phyloP scores from a whole-genome alignment of 768 basidiomycete genomes.

The Serpula lacrymans region DNA sequence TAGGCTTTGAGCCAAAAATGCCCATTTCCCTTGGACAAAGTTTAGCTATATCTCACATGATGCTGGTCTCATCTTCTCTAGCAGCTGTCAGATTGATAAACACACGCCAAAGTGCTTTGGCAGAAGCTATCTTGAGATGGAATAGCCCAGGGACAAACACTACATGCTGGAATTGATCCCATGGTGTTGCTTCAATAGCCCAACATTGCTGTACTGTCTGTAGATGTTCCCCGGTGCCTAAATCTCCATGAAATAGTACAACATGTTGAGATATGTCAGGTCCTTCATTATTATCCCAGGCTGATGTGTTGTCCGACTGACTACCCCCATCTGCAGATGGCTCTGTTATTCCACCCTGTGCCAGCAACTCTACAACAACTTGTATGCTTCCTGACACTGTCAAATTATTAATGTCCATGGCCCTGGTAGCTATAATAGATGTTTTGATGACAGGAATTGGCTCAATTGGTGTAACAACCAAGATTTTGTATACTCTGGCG shows the following conservation, averaged over 20 bases:
- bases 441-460: constrained; percentile 20
- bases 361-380: constrained; percentile 11
- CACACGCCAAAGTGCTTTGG: constrained; percentile 16
- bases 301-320: not conserved
- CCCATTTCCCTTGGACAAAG: constrained; percentile 29
- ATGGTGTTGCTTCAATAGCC: constrained; percentile 24
- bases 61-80: constrained; percentile 7
- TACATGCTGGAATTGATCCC: constrained; percentile 26
- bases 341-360: constrained; percentile 2
- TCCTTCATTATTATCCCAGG: constrained; percentile 9
- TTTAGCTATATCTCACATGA: constrained; percentile 17
- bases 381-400: constrained; percentile 17
- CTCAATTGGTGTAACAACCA: no score
- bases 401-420: constrained; percentile 21
- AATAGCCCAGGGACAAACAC: constrained; percentile 33
- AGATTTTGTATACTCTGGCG: no score
- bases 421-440: constrained; percentile 11
- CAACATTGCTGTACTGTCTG: constrained; percentile 12
- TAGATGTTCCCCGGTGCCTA: constrained; percentile 17
- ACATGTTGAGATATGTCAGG: constrained; percentile 7
- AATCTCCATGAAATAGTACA: constrained; percentile 18
- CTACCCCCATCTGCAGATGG: not conserved
- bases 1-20: constrained; percentile 30
- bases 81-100: constrained; percentile 9
- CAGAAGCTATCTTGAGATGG: constrained; percentile 32